Conservation (phyloP, 441 rosid genomes). For the Jatropha multifida region DNA sequence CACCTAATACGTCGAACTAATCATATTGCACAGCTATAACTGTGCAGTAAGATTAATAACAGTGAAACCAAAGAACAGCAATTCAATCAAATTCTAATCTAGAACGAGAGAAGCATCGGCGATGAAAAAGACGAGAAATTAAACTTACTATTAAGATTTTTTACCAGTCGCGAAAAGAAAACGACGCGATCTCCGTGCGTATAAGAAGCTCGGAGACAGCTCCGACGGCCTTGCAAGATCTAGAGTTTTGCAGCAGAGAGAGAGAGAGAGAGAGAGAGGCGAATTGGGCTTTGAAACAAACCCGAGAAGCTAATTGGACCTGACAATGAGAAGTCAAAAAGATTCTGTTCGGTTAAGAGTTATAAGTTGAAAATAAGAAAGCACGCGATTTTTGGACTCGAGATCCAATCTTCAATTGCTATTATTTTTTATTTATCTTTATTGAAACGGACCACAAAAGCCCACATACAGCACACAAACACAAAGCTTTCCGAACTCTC, state of each 20-base stretch:
- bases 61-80: not conserved
- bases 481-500: no score
- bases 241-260: slow-evolving; percentile 19
- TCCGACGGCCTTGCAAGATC: slow-evolving; percentile 18
- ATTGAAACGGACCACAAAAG: no score
- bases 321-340: slow-evolving; percentile 11
- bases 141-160: not conserved
- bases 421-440: no score
- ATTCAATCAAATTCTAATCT: not conserved
- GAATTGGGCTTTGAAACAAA: slow-evolving; percentile 37
- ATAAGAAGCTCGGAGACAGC: slow-evolving; percentile 20
- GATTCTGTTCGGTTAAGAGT: not conserved
- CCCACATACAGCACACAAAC: no score
- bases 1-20: no score
- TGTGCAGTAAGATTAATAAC: no score
- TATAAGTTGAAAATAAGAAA: no score
- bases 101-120: not conserved
- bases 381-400: no score
- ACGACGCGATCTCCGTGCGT: slow-evolving; percentile 8
- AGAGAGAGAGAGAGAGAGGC: slow-evolving; percentile 24
- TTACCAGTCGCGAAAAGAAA: slow-evolving; percentile 19
- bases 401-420: no score
- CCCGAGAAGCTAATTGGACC: slow-evolving; percentile 33
- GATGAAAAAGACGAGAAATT: not conserved
- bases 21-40: no score